Percentiles rank a stretch among this genome's conserved stretches.
Evolutionary conservation across 257 asterid genomes (phyloP).

Genomic region (Nyctanthes arbortristis): DNA sequence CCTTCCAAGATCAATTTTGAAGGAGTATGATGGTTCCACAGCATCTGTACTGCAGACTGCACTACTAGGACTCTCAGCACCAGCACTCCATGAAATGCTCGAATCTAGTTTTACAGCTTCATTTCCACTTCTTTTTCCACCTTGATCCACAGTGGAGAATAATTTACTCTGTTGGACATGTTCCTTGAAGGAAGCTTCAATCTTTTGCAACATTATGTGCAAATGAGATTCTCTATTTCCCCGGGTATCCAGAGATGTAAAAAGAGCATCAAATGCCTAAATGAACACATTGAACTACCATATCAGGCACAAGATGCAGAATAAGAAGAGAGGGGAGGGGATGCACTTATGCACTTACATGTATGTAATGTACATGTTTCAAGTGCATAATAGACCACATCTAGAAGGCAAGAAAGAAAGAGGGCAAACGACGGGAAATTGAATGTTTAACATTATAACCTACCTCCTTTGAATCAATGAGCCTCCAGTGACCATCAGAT

Average conservation of each 20-base stretch:
- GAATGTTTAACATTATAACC: neutral
- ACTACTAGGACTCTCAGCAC: conserved; percentile 60
- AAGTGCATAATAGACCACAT: neutral
- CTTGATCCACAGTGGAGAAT: conserved; percentile 19
- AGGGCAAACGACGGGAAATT: neutral
- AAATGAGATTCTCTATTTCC: conserved; percentile 96
- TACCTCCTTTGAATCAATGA: conserved; percentile 88
- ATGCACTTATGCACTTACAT: no score
- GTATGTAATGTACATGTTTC: neutral
- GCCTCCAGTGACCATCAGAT: conserved; percentile 73
- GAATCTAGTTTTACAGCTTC: conserved; percentile 47
- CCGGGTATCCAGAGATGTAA: conserved; percentile 78
- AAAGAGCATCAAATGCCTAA: conserved; percentile 86
- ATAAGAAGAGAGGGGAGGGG: neutral
- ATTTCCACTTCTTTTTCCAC: conserved; percentile 22
- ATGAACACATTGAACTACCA: conserved; percentile 19
- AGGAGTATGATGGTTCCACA: conserved; percentile 68
- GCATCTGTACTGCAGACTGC: conserved; percentile 48
- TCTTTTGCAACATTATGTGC: conserved; percentile 87
- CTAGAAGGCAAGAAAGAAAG: neutral
- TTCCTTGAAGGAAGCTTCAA: conserved; percentile 75
- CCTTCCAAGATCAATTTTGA: conserved; percentile 67
- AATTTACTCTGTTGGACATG: conserved; percentile 42
- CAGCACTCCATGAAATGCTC: conserved; percentile 35
- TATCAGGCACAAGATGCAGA: neutral